Conservation (phyloP, 2,329 filamentous ascomycete species). For the Claviceps arundinis region DNA sequence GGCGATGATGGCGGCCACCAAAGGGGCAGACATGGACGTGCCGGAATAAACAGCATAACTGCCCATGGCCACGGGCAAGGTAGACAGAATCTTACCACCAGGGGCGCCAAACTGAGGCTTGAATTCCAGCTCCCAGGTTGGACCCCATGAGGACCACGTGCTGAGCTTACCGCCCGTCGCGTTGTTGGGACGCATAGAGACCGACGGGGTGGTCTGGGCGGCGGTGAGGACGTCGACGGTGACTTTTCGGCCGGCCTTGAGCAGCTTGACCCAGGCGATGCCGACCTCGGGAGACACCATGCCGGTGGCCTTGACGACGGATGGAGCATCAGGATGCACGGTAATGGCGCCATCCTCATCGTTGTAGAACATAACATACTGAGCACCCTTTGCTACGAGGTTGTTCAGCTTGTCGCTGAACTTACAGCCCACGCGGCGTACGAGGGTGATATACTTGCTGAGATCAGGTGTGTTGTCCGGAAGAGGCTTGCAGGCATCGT, state of each 20-base stretch:
- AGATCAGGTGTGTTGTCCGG: conserved; percentile 38
- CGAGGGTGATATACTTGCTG: conserved; percentile 36
- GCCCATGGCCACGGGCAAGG: conserved; percentile 31
- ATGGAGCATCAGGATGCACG: conserved; percentile 9
- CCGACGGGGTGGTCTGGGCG: background rate
- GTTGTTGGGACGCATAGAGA: background rate
- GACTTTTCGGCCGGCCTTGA: conserved; percentile 25
- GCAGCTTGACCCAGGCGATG: conserved; percentile 23
- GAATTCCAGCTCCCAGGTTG: conserved; percentile 41
- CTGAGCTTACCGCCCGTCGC: conserved; percentile 36
- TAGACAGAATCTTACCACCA: conserved; percentile 44
- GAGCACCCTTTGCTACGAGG: conserved; percentile 31
- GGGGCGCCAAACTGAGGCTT: conserved; percentile 43
- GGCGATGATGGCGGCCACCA: conserved; percentile 39
- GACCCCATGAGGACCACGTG: conserved; percentile 44
- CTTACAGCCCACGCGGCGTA: conserved; percentile 25
- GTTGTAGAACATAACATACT: conserved; percentile 51
- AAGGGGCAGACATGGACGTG: conserved; percentile 47
- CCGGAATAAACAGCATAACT: conserved; percentile 39
- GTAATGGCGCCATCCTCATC: conserved; percentile 23
- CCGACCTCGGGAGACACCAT: conserved; percentile 29
- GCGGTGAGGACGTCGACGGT: background rate
- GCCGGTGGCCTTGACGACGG: conserved; percentile 15
- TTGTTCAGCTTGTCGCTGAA: background rate
- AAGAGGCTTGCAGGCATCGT: conserved; percentile 18